Conservation (phyloP, 257 asterid genomes). For the Forsythia suspensa region DNA sequence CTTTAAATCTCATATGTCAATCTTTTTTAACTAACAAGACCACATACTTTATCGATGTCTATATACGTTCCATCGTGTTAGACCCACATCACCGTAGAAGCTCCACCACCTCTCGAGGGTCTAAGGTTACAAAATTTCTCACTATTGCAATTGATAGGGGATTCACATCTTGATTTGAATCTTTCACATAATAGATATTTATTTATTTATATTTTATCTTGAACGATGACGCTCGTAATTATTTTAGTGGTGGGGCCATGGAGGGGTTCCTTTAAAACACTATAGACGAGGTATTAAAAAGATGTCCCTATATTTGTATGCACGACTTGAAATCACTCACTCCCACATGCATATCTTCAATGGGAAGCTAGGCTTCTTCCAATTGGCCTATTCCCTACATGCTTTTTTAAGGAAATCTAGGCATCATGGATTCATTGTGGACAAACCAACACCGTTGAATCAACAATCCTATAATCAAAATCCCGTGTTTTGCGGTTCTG, state of each 20-base stretch:
- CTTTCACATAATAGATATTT: no score
- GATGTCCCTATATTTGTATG: conserved; percentile 25
- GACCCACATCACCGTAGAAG: no score
- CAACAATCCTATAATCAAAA: conserved; percentile 12
- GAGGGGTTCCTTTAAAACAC: background rate
- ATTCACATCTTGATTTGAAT: no score
- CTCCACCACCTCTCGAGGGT: no score
- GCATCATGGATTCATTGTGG: conserved; percentile 18
- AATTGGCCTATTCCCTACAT: background rate
- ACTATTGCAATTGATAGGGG: no score
- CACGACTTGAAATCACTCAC: conserved; percentile 40
- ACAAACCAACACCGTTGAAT: conserved; percentile 18
- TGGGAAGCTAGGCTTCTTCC: conserved; percentile 10
- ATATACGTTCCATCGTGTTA: no score
- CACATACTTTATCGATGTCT: no score
- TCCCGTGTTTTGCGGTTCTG: conserved; percentile 27
- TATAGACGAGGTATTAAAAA: conserved; percentile 22
- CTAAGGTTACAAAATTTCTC: no score
- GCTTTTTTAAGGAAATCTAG: background rate
- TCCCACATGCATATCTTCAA: background rate
- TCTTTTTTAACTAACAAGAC: no score
- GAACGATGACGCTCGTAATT: no score
- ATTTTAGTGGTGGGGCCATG: conserved; percentile 2
- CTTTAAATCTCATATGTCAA: no score
- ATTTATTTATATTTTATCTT: no score